Evolutionary conservation across 768 basidiomycete genomes (phyloP), one percentile per base, ranked within the genome.

Genomic region (Auriscalpium microsporum): DNA sequence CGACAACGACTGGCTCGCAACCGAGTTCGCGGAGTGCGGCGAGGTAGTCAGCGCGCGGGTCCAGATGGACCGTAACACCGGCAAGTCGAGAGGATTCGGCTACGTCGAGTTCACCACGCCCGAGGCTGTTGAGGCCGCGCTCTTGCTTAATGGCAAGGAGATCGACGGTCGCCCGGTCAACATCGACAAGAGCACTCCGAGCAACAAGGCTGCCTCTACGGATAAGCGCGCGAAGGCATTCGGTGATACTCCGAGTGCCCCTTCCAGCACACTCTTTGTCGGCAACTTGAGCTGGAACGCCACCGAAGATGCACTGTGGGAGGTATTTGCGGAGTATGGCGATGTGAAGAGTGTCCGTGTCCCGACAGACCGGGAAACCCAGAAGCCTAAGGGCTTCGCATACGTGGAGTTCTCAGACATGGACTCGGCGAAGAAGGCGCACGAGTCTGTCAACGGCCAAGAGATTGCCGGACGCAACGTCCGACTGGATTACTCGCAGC

Each of bases 361-460:
- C 50, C 93, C 94, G 34, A 96, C 94, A 40, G 94, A 98, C 70
- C 78, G 90, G 61, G 96, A 99, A 50, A 80, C 87, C 8, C 94
- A 93, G 33, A 79, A 77, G 58, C 85, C 90, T 47, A 98, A 97
- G 71, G 96, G 96, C 64, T 98, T 95, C 71, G 96, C 85, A 19
- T 98, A 98, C 71, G 89, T 99, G 66, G 93, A 97, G 71, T 96
- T 94, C 71, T 81, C 85, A 61, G 84, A 86, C 62, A 65, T 91
- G 40, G 88, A 84, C 28, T 73, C 79, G 53, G 90, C 96, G 10
- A 86, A 84, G 72, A 85, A 84, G 67, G 95, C 95, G 3, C 81
- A 83, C 57, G 82, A 79, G 63, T 81, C 78, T 4, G 75, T 81
- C 28, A 77, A 79, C 42, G 89, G 90, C 35, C 70, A 75, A 55